phyloP scores from a whole-genome alignment of 352 stramenopile genomes.

The Globisporangium uncinulatum region DNA sequence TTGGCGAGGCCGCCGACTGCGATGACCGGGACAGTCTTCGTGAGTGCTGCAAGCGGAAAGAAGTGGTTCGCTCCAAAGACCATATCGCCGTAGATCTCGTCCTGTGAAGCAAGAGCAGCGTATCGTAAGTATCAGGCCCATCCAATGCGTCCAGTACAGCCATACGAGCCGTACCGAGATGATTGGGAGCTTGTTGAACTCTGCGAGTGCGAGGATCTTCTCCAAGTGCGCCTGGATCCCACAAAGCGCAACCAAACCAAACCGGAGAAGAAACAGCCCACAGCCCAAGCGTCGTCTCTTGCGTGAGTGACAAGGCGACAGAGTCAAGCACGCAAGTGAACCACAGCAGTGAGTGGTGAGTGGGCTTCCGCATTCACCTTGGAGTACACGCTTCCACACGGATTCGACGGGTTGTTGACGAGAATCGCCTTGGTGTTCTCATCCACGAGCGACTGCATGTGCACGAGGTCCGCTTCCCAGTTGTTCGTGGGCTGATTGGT shows the following conservation, averaged over 20 bases:
- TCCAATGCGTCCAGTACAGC: not conserved
- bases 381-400: conserved; percentile 93
- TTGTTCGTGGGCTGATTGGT: conserved; percentile 63
- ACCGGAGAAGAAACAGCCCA: not conserved
- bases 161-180: conserved; percentile 81
- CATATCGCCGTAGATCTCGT: conserved; percentile 87
- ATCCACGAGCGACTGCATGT: conserved; percentile 87
- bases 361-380: conserved; percentile 27
- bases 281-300: too few species aligned
- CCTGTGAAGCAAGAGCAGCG: conserved; percentile 14
- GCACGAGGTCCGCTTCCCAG: conserved; percentile 92
- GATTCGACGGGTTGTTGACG: conserved; percentile 95
- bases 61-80: conserved; percentile 69
- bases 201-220: conserved; percentile 66
- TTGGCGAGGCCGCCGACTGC: conserved; percentile 89
- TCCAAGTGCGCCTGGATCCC: conserved; percentile 47
- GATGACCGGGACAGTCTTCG: conserved; percentile 77
- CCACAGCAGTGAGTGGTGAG: not conserved
- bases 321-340: not conserved
- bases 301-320: not conserved
- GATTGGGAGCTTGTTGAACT: conserved; percentile 89
- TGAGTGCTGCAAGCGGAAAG: conserved; percentile 80
- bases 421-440: conserved; percentile 89
- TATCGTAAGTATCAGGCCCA: not conserved
- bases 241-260: not conserved